A percentile compares a stretch with the other conserved stretches of the same genome.
phyloP scores from a whole-genome alignment of 2,329 filamentous ascomycete genomes.

The Clarireedia homoeocarpa region DNA sequence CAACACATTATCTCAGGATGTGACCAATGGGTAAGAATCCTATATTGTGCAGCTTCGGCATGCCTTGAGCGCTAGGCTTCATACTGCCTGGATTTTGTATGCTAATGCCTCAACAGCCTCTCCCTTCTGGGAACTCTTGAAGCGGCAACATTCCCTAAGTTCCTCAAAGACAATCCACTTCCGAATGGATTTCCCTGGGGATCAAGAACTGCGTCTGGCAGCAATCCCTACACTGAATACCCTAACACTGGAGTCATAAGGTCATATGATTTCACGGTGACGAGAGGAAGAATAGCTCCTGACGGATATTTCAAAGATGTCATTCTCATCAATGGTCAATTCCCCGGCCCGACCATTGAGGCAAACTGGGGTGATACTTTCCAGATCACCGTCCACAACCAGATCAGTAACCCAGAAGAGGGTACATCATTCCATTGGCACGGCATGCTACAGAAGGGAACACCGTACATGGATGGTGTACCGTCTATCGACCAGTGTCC shows the following conservation, averaged over 20 bases:
- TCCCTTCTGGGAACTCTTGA: slow-evolving; percentile 10
- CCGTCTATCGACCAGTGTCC: slow-evolving; percentile 54
- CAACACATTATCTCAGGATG: slow-evolving; percentile 15
- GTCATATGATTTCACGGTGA: slow-evolving; percentile 29
- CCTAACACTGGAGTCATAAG: slow-evolving; percentile 35
- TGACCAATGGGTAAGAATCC: slow-evolving; percentile 22
- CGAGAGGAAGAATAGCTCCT: slow-evolving; percentile 28
- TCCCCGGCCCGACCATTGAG: slow-evolving; percentile 31
- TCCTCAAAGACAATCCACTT: slow-evolving; percentile 27
- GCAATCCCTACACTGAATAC: slow-evolving; percentile 30
- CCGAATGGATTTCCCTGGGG: slow-evolving; percentile 48
- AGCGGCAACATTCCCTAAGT: not conserved
- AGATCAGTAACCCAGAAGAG: slow-evolving; percentile 41
- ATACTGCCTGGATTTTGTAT: not conserved
- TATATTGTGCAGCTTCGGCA: not conserved
- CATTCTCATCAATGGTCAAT: slow-evolving; percentile 33
- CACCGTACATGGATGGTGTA: slow-evolving; percentile 36
- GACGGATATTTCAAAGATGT: slow-evolving; percentile 46
- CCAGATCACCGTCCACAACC: slow-evolving; percentile 62
- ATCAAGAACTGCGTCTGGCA: slow-evolving; percentile 31
- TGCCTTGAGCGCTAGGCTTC: too few species aligned
- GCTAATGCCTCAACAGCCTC: not conserved
- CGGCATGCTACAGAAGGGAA: slow-evolving; percentile 40
- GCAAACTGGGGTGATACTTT: slow-evolving; percentile 36
- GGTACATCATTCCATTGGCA: slow-evolving; percentile 37